Conservation (phyloP, 108 stramenopile genomes). For the Seminavis robusta region DNA sequence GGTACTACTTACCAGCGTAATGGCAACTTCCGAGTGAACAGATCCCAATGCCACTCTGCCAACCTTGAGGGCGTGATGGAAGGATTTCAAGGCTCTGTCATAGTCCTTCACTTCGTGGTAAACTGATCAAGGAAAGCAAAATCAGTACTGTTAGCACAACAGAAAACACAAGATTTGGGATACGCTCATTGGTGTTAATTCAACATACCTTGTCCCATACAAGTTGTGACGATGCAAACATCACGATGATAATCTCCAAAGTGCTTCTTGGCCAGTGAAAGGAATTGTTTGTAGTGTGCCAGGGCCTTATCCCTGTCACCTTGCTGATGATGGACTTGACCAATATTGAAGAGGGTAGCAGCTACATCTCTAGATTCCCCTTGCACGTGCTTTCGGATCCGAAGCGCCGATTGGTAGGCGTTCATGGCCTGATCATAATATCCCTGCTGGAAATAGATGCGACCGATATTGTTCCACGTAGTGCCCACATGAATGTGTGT, state of each 20-base stretch:
- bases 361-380: slow-evolving; percentile 46
- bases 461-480: slow-evolving; percentile 54
- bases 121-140: no score
- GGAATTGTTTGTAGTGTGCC: slow-evolving; percentile 40
- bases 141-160: no score
- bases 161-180: no score
- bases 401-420: slow-evolving; percentile 42
- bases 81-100: slow-evolving; percentile 28
- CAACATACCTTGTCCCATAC: slow-evolving; percentile 60
- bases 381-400: slow-evolving; percentile 32
- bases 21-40: slow-evolving; percentile 50
- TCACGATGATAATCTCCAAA: slow-evolving; percentile 50
- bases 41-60: slow-evolving; percentile 33
- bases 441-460: slow-evolving; percentile 35
- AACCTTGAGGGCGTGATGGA: slow-evolving; percentile 33
- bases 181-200: no score
- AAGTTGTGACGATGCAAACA: slow-evolving; percentile 41
- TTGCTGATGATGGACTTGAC: slow-evolving; percentile 48
- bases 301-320: slow-evolving; percentile 37
- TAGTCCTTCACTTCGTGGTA: slow-evolving; percentile 45
- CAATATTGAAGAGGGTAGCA: slow-evolving; percentile 57
- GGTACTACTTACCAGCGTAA: no score
- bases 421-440: slow-evolving; percentile 31
- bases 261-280: slow-evolving; percentile 19
- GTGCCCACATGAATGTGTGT: slow-evolving; percentile 47